These are phyloP conservation scores for Aspergillus aculeatinus DNA, from an alignment of 2,329 filamentous ascomycete species.

Conservation along the genomic window DNA sequence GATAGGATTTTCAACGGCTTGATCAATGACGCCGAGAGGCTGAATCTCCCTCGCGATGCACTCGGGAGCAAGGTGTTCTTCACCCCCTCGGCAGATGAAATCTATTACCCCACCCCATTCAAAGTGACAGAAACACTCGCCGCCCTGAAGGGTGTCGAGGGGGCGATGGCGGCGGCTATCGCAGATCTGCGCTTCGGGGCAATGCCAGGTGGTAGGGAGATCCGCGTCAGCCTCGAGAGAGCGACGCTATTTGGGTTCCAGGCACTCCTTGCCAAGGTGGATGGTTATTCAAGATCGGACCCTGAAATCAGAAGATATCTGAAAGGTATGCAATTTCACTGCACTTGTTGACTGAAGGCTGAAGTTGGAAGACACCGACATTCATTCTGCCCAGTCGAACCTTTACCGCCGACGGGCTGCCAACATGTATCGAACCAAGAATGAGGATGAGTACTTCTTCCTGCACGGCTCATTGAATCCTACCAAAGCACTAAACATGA, in stretches of 20 bases:
- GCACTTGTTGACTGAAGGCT: not conserved
- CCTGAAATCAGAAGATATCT: not conserved
- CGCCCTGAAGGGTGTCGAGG: constrained; percentile 2
- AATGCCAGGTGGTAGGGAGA: not conserved
- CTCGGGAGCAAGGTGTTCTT: not conserved
- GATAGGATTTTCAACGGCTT: too few relatives aligned
- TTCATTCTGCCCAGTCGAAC: not conserved
- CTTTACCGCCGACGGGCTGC: not conserved
- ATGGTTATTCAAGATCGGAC: not conserved
- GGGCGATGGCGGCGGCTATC: not conserved
- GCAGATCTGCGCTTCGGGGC: not conserved
- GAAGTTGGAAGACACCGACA: not conserved
- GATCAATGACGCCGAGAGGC: not conserved
- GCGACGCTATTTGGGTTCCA: not conserved
- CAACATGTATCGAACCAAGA: constrained; percentile 5
- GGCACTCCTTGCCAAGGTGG: not conserved
- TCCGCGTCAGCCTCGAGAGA: not conserved
- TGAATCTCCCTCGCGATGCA: not conserved
- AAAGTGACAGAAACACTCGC: constrained; percentile 7
- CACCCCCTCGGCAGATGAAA: not conserved
- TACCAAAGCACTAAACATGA: constrained; percentile 3
- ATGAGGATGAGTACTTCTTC: constrained; percentile 4
- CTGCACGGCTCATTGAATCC: constrained; percentile 7
- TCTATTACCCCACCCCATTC: constrained; percentile 5
- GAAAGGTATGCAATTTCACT: not conserved